Percentiles rank a stretch among this genome's conserved stretches.
These are phyloP conservation scores for Symbiodinium pilosum DNA, from an alignment of 73 alveolate species.

Conservation along the genomic window DNA sequence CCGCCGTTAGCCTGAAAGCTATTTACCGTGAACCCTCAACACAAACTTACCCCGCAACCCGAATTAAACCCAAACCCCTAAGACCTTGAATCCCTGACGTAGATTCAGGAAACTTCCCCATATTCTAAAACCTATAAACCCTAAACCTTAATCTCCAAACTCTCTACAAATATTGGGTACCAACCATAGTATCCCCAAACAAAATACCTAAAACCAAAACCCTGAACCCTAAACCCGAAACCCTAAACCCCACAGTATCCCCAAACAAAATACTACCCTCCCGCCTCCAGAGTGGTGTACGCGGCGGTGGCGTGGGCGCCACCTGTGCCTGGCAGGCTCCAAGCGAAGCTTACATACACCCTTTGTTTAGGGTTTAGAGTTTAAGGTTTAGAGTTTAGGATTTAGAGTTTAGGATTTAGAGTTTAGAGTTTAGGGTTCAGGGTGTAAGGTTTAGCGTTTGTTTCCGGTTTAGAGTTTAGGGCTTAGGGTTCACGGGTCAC, in stretches of 20 bases:
- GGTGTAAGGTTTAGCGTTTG: background rate
- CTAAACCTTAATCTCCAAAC: background rate
- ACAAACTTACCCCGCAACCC: background rate
- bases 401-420: no score
- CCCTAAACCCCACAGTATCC: background rate
- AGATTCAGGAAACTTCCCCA: no score
- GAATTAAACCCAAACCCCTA: background rate
- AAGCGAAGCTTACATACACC: no score
- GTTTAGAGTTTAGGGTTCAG: background rate
- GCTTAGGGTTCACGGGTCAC: no score
- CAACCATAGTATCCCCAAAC: background rate
- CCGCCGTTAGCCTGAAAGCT: no score
- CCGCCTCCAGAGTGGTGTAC: background rate
- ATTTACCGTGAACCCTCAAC: no score
- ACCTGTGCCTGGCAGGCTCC: background rate
- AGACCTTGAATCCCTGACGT: background rate
- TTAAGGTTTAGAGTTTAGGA: background rate
- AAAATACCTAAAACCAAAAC: background rate
- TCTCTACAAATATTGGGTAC: background rate
- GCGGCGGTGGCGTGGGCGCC: conserved; percentile 15
- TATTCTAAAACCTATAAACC: background rate
- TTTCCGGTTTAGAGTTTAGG: background rate
- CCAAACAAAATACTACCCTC: background rate
- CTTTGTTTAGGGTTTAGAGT: background rate
- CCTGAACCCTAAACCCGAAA: background rate